These are phyloP conservation scores for Linum tenue DNA, from an alignment of 345 rosid genomes.

Conservation along the genomic window DNA sequence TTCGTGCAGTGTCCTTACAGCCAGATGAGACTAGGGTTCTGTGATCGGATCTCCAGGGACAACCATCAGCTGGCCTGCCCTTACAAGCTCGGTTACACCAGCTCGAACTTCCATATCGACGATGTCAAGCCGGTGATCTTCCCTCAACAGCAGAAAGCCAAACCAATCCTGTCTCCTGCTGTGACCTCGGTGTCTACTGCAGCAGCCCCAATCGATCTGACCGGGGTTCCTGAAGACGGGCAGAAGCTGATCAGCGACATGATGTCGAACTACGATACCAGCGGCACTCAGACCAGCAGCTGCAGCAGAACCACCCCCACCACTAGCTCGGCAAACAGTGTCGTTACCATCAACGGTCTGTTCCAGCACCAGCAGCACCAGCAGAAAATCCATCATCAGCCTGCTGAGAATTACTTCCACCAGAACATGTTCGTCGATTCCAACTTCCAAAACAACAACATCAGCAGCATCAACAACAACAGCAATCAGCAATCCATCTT, in stretches of 20 bases:
- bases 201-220: conserved; percentile 37
- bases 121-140: conserved; percentile 75
- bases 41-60: conserved; percentile 62
- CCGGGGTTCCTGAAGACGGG: conserved; percentile 92
- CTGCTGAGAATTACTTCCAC: conserved; percentile 28
- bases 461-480: neutral
- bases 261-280: conserved; percentile 69
- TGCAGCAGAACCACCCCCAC: conserved; percentile 8
- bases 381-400: conserved; percentile 49
- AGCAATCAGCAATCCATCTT: conserved; percentile 32
- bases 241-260: conserved; percentile 79
- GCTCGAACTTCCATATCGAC: conserved; percentile 45
- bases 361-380: conserved; percentile 14
- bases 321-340: conserved; percentile 7
- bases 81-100: conserved; percentile 17
- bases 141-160: conserved; percentile 46
- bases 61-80: conserved; percentile 72
- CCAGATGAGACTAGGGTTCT: conserved; percentile 50
- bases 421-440: conserved; percentile 50
- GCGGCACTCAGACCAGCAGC: conserved; percentile 37
- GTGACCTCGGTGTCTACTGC: conserved; percentile 22
- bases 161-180: conserved; percentile 2
- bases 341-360: conserved; percentile 23
- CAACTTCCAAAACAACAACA: conserved; percentile 21
- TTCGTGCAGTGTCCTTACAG: conserved; percentile 56